These are phyloP conservation scores for Trichoderma citrinoviride DNA, from an alignment of 2,329 filamentous ascomycete species.

Conservation along the genomic window DNA sequence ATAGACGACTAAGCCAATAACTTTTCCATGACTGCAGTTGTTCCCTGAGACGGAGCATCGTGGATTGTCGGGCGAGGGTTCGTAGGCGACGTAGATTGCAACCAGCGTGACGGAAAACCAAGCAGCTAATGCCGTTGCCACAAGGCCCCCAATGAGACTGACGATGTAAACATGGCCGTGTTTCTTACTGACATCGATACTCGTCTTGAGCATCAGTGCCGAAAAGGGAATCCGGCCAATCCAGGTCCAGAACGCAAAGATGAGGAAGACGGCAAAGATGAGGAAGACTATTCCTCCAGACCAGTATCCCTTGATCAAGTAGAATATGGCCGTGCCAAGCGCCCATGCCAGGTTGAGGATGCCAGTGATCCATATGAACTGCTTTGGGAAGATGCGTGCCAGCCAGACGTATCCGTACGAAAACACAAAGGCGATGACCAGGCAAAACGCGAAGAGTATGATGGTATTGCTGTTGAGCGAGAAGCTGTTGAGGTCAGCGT, in stretches of 20 bases:
- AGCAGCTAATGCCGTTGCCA: conserved; percentile 72
- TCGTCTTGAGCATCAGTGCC: conserved; percentile 81
- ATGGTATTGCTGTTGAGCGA: conserved; percentile 78
- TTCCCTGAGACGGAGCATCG: conserved; percentile 43
- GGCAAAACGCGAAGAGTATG: conserved; percentile 76
- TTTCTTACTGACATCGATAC: conserved; percentile 78
- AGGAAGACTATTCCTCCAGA: conserved; percentile 85
- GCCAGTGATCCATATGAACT: conserved; percentile 89
- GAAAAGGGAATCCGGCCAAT: conserved; percentile 88
- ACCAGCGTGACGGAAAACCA: conserved; percentile 88
- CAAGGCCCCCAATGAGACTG: conserved; percentile 75
- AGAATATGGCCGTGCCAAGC: conserved; percentile 83
- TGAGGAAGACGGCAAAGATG: conserved; percentile 52
- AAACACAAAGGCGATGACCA: conserved; percentile 70
- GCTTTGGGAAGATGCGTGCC: conserved; percentile 76
- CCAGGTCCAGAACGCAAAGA: conserved; percentile 71
- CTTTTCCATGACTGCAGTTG: conserved; percentile 70
- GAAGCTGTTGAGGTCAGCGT: conserved; percentile 63
- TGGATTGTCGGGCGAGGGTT: conserved; percentile 57
- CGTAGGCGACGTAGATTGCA: conserved; percentile 79
- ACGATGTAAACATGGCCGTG: conserved; percentile 86
- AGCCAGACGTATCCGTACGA: conserved; percentile 75
- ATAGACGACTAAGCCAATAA: conserved; percentile 82
- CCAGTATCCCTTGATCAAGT: conserved; percentile 73
- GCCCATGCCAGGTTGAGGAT: conserved; percentile 84